Evolutionary conservation across 495 filamentous ascomycete genomes (phyloP).

Genomic region (Aspergillus bridgeri): DNA sequence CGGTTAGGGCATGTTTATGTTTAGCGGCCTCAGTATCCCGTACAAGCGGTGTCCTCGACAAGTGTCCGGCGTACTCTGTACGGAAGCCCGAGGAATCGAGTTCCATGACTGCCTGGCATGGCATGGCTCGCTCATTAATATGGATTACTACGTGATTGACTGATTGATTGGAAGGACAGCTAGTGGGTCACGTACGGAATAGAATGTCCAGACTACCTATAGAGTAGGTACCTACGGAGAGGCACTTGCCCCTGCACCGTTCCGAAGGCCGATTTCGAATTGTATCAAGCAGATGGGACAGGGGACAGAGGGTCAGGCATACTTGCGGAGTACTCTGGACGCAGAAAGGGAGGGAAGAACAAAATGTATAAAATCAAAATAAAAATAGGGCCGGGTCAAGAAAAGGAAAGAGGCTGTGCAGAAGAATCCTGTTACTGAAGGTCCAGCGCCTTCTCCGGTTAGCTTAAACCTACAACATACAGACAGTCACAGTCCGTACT

Average conservation of each 20-base stretch:
- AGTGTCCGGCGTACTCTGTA: not conserved
- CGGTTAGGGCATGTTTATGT: not conserved
- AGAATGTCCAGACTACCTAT: too few relatives aligned
- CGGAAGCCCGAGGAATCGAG: not conserved
- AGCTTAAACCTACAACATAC: slow-evolving; percentile 1
- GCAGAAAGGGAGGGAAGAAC: not conserved
- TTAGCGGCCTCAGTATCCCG: not conserved
- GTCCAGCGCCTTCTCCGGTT: not conserved
- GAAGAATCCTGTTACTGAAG: slow-evolving; percentile 1
- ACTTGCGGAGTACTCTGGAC: not conserved
- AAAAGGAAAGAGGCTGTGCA: slow-evolving; percentile 4
- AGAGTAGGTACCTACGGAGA: not conserved
- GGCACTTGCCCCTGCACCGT: too few relatives aligned
- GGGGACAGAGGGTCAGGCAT: not conserved
- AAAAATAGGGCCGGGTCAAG: not conserved
- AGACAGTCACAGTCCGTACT: not conserved
- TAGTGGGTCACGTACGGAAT: not conserved
- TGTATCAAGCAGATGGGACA: not conserved
- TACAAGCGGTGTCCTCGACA: not conserved
- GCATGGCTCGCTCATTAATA: not conserved
- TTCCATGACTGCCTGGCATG: not conserved
- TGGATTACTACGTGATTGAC: too few relatives aligned
- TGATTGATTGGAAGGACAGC: not conserved
- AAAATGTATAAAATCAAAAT: not conserved
- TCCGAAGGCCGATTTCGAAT: not conserved